Percentiles rank a stretch among this genome's conserved stretches.
Evolutionary conservation across 2,329 filamentous ascomycete species (phyloP).

Genomic region (Sclerotinia sclerotiorum): DNA sequence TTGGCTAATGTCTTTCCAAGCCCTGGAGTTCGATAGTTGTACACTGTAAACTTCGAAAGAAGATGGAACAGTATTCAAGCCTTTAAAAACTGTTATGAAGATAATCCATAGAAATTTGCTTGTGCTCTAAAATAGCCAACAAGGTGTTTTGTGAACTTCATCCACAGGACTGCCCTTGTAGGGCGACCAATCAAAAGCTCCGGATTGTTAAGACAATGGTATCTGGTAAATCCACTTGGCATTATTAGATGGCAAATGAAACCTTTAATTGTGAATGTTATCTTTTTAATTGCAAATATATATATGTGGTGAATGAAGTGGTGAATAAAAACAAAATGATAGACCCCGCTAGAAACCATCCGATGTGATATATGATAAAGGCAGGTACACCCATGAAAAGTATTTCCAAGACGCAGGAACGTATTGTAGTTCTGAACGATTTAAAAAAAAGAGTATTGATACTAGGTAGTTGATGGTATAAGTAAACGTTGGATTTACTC

Average conservation of each 20-base stretch:
- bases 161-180: background rate
- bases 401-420: background rate
- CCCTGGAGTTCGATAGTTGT: background rate
- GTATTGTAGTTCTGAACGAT: background rate
- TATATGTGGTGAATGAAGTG: background rate
- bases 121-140: constrained; percentile 12
- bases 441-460: background rate
- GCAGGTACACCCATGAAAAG: constrained; percentile 4
- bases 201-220: background rate
- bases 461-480: background rate
- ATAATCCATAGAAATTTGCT: constrained; percentile 1
- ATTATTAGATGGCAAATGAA: background rate
- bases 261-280: background rate
- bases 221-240: background rate
- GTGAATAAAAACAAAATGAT: constrained; percentile 3
- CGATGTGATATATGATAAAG: background rate
- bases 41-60: background rate
- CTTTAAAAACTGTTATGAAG: background rate
- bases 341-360: background rate
- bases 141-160: constrained; percentile 16
- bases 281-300: background rate
- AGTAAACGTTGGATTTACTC: background rate
- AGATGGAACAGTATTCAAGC: background rate
- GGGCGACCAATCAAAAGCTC: constrained; percentile 1
- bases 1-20: background rate